Evolutionary conservation across 306 rosid genomes (phyloP).

Genomic region (Alnus rubra): DNA sequence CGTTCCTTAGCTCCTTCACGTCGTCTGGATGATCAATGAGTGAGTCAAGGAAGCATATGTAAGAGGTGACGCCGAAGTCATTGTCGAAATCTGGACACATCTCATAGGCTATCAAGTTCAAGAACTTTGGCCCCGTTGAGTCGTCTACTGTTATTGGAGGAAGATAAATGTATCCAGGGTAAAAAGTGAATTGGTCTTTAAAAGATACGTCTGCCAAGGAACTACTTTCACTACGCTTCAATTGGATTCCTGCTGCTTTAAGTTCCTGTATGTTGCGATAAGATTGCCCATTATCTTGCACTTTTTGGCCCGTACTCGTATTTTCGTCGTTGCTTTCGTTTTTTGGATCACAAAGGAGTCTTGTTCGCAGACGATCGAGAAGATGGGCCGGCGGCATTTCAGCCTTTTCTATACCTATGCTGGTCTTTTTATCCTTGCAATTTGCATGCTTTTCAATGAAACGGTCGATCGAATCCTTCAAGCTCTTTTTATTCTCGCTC

Average conservation of each 20-base stretch:
- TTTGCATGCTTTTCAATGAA: no score
- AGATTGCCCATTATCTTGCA: neutral
- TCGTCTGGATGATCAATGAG: constrained; percentile 25
- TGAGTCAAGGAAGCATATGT: constrained; percentile 22
- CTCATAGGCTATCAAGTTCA: constrained; percentile 33
- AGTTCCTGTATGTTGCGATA: neutral
- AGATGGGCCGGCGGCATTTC: neutral
- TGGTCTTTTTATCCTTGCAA: no score
- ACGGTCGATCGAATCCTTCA: no score
- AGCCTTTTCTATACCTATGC: no score
- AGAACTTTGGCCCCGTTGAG: constrained; percentile 13
- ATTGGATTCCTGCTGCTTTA: neutral
- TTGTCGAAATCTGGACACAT: constrained; percentile 24
- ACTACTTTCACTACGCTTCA: neutral
- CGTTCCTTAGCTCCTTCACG: constrained; percentile 19
- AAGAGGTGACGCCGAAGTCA: constrained; percentile 15
- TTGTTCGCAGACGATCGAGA: constrained; percentile 6
- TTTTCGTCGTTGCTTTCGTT: no score
- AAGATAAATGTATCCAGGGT: constrained; percentile 11
- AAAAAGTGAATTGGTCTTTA: neutral
- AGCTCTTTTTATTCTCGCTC: no score
- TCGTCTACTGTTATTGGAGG: constrained; percentile 26
- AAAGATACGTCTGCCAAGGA: constrained; percentile 12
- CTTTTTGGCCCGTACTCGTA: no score
- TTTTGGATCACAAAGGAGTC: no score